Base-by-base conservation (phyloP, 345 rosid species). In the Citrus glauca region DNA sequence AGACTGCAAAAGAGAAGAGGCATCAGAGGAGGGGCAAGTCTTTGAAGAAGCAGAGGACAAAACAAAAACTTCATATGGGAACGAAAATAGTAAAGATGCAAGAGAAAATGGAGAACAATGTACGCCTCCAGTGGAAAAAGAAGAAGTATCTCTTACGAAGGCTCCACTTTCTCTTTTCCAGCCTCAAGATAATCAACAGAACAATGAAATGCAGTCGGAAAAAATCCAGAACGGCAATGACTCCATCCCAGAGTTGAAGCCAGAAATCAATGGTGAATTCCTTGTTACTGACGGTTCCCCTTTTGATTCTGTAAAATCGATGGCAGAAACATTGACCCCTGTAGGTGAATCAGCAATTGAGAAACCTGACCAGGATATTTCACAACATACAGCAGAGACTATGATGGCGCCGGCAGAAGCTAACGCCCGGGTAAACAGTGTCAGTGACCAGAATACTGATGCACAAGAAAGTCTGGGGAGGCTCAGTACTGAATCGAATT, bases 401-500 rank as follows among this genome's bases (percentile, higher is more conserved):
- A n/a, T 35, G 17, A 63, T 30, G 69, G 33, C 11, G 17, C 28
- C 60, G 32, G 59, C 35, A 35, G 79, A 81, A 55, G 53, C 67
- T 38, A 32, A 68, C 37, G 16, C 64, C 37, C 72, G 63, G 67
- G 56, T 8, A 9, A 37, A 40, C 6, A 69, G 74, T 56, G 55
- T 66, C 6, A 75, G 11, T 64, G 81, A 76, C 37, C 71, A 75
- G 65, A 33, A 66, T 62, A 71, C 63, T 50, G 74, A 84, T 35
- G 78, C 71, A n/a, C 75, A 9, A 48, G 86, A 76, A 72, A 72
- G 57, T 45, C 73, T 19, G 30, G 82, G 60, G 42, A 86, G 89
- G 74, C 27, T 79, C 66, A 82, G 90, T 80, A 78, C 57, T 48
- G 85, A 82, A 76, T 84, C 90, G 38, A 79, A 40, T 73, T 67